A percentile compares a stretch with the other conserved stretches of the same genome.
Evolutionary conservation across 805 yeast species (phyloP).

Genomic region (Starmerella apis): DNA sequence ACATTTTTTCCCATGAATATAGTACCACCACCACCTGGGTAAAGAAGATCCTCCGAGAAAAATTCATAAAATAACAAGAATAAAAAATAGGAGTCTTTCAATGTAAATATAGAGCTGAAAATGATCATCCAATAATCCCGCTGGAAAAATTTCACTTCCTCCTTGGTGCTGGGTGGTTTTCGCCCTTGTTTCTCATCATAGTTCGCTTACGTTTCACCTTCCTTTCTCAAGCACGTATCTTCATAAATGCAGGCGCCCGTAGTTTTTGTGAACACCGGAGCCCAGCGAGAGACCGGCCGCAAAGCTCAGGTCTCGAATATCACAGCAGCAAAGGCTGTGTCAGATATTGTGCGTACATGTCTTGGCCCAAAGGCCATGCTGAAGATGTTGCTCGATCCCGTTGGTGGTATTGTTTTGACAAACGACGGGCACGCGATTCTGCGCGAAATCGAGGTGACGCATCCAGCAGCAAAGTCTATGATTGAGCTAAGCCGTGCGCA

Average conservation of each 20-base stretch:
- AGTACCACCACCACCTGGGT: too few species aligned
- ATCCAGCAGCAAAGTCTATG: slow-evolving; percentile 99
- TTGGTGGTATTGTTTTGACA: slow-evolving; percentile 85
- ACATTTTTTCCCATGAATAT: too few species aligned
- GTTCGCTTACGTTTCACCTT: background rate
- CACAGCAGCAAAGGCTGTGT: slow-evolving; percentile 98
- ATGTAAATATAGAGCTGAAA: too few species aligned
- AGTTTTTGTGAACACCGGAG: slow-evolving; percentile 72
- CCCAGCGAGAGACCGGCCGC: slow-evolving; percentile 91
- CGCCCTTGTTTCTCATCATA: too few species aligned
- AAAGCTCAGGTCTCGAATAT: slow-evolving; percentile 94
- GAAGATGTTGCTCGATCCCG: slow-evolving; percentile 93
- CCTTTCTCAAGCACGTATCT: slow-evolving; percentile 1
- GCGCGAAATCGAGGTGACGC: slow-evolving; percentile 88
- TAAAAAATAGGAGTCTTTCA: background rate
- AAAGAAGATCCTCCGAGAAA: too few species aligned
- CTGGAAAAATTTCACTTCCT: too few species aligned
- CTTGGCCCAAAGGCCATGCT: slow-evolving; percentile 98
- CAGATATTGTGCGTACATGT: slow-evolving; percentile 95
- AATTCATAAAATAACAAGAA: background rate
- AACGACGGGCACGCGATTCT: slow-evolving; percentile 98
- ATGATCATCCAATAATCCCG: background rate
- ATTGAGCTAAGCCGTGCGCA: slow-evolving; percentile 93
- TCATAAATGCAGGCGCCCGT: slow-evolving; percentile 68
- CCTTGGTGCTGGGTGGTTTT: background rate